A percentile compares a stretch with the other conserved stretches of the same genome.
Conservation (phyloP, 2,329 filamentous ascomycete species). For the Neonectria faginata region DNA sequence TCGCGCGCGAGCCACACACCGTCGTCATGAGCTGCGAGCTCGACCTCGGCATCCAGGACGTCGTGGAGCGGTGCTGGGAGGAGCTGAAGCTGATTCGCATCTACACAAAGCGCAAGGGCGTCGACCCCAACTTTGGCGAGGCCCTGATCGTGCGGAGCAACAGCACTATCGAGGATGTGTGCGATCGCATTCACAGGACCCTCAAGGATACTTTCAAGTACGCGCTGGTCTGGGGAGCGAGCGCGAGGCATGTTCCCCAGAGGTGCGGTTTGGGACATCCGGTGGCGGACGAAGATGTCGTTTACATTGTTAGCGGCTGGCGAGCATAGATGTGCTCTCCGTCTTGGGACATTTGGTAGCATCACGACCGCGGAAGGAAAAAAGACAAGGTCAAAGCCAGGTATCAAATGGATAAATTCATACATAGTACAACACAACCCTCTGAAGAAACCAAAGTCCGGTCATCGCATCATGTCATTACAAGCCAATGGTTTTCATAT, state of each 20-base stretch:
- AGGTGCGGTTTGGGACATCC: slow-evolving; percentile 86
- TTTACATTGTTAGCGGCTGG: slow-evolving; percentile 75
- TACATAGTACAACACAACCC: slow-evolving; percentile 35
- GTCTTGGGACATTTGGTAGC: background rate
- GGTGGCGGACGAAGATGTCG: slow-evolving; percentile 78
- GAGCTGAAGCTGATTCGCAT: slow-evolving; percentile 90
- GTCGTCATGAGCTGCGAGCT: slow-evolving; percentile 98
- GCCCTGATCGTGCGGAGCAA: slow-evolving; percentile 91
- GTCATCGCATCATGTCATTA: slow-evolving; percentile 48
- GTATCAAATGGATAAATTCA: slow-evolving; percentile 39
- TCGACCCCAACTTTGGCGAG: slow-evolving; percentile 89
- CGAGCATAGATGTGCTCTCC: slow-evolving; percentile 59
- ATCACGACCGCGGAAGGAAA: slow-evolving; percentile 15
- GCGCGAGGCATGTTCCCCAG: slow-evolving; percentile 94
- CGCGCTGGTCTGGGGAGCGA: slow-evolving; percentile 96
- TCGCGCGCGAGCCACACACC: slow-evolving; percentile 93
- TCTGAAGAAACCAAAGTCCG: slow-evolving; percentile 37
- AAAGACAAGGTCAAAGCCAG: slow-evolving; percentile 21
- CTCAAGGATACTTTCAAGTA: slow-evolving; percentile 99
- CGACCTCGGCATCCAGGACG: slow-evolving; percentile 91
- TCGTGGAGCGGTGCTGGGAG: slow-evolving; percentile 94
- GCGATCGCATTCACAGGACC: slow-evolving; percentile 91
- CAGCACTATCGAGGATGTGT: slow-evolving; percentile 95
- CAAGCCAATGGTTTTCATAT: slow-evolving; percentile 39
- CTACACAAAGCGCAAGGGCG: slow-evolving; percentile 96